Conservation (phyloP, 2,329 filamentous ascomycete genomes). For the Aspergillus texensis region DNA sequence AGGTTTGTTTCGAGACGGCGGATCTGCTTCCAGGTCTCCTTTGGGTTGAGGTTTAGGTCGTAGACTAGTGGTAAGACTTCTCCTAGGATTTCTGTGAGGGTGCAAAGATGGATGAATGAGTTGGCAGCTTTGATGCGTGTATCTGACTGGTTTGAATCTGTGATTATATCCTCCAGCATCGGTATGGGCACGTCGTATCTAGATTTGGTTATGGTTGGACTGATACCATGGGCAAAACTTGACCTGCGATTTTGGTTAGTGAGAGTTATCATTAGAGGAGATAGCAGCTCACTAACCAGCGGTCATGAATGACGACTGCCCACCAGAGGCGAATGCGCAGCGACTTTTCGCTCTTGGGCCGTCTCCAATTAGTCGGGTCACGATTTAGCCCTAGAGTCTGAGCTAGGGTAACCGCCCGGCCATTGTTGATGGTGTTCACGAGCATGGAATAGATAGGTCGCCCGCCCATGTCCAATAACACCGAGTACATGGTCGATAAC, state of each 20-base stretch:
- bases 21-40: constrained; percentile 21
- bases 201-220: constrained; percentile 46
- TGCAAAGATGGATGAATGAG: constrained; percentile 32
- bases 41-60: constrained; percentile 33
- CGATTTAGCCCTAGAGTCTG: constrained; percentile 59
- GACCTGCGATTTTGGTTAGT: constrained; percentile 37
- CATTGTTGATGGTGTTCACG: constrained; percentile 54
- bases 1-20: constrained; percentile 41
- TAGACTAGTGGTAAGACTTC: constrained; percentile 30
- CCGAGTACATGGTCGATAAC: constrained; percentile 54
- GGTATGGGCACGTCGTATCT: constrained; percentile 53
- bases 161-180: constrained; percentile 13
- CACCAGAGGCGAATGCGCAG: constrained; percentile 59
- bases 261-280: background rate
- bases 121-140: constrained; percentile 16
- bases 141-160: constrained; percentile 11
- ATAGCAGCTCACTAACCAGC: constrained; percentile 40
- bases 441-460: constrained; percentile 56
- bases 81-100: constrained; percentile 46
- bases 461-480: constrained; percentile 56
- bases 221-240: constrained; percentile 56
- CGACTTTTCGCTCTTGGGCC: constrained; percentile 52
- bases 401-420: constrained; percentile 53
- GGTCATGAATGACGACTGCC: constrained; percentile 56
- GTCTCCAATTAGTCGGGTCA: constrained; percentile 54